Evolutionary conservation across 2,329 filamentous ascomycete species (phyloP), one percentile per base, ranked within the genome.

Genomic region (Colletotrichum cereale): DNA sequence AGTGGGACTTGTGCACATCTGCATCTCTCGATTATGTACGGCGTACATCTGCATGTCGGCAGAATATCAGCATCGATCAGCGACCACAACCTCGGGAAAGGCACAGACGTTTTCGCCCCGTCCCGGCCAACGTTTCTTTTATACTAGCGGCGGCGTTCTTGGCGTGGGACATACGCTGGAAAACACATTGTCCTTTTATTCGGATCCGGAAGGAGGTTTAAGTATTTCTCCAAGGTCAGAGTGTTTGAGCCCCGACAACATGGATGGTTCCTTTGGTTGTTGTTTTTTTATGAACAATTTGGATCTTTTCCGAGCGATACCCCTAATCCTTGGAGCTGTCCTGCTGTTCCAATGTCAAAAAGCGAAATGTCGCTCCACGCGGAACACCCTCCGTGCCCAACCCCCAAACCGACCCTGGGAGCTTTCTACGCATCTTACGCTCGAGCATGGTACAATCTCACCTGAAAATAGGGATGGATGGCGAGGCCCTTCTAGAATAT

Each of bases 81-180:
- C 34, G 36, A 21, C 34, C 21, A 31, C 31, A 44, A 61, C 40
- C 40, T 29, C 34, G n/a, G 3, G 21, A 38, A 29, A 53, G 67
- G 68, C 68, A 68, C 64, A 63, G 52, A 68, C 68, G 29, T 21
- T 53, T 31, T 50, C 64, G 68, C 63, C 57, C 68, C 68, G 53
- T 68, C 65, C 68, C 53, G 65, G 26, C 26, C 12, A 36, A 42
- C 58, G n/a, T 12, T 16, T n/a, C 47, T 38, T 40, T 47, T 50
- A 42, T 34, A 21, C 4, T 18, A 42, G 18, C 24, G 10, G 36
- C 31, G n/a, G 21, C 31, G 31, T 36, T 26, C 38, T 44, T 44
- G 24, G 24, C 26, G 14, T 40, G 11, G 14, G 21, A 29, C 24
- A 26, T 16, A 40, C 38, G 24, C 21, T 31, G 38, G 21, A 21